Evolutionary conservation across 1,284 basidiomycete genomes (phyloP).

Genomic region (Calocybe gambosa): DNA sequence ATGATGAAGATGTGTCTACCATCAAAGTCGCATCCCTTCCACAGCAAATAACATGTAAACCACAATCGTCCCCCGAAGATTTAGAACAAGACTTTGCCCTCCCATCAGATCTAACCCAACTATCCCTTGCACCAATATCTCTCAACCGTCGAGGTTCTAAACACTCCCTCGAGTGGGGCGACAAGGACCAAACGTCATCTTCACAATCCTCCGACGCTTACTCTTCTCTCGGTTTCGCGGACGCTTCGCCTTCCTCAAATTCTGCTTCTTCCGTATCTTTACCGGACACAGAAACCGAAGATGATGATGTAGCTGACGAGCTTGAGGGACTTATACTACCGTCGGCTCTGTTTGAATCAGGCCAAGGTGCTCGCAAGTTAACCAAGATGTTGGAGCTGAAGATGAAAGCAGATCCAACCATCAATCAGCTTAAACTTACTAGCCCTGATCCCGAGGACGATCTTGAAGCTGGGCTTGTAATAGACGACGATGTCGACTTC

Average conservation of each 20-base stretch:
- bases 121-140: conserved; percentile 69
- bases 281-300: conserved; percentile 62
- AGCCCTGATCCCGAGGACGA: conserved; percentile 69
- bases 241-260: conserved; percentile 64
- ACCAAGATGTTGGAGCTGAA: conserved; percentile 69
- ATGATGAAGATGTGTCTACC: conserved; percentile 73
- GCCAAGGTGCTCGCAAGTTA: conserved; percentile 58
- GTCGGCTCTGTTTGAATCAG: conserved; percentile 63
- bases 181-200: conserved; percentile 72
- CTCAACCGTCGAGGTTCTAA: conserved; percentile 70
- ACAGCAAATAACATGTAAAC: conserved; percentile 26
- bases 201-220: conserved; percentile 80
- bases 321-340: conserved; percentile 78
- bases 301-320: conserved; percentile 62
- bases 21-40: conserved; percentile 63
- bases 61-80: conserved; percentile 47
- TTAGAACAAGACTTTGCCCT: conserved; percentile 73
- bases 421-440: conserved; percentile 45
- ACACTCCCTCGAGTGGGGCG: conserved; percentile 76
- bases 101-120: conserved; percentile 67
- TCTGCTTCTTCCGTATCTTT: conserved; percentile 61
- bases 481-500: conserved; percentile 74
- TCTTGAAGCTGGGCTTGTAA: conserved; percentile 75
- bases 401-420: conserved; percentile 50
- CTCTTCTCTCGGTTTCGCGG: conserved; percentile 67